phyloP scores from a whole-genome alignment of 2,329 filamentous ascomycete genomes.

The Pseudocercospora musae region DNA sequence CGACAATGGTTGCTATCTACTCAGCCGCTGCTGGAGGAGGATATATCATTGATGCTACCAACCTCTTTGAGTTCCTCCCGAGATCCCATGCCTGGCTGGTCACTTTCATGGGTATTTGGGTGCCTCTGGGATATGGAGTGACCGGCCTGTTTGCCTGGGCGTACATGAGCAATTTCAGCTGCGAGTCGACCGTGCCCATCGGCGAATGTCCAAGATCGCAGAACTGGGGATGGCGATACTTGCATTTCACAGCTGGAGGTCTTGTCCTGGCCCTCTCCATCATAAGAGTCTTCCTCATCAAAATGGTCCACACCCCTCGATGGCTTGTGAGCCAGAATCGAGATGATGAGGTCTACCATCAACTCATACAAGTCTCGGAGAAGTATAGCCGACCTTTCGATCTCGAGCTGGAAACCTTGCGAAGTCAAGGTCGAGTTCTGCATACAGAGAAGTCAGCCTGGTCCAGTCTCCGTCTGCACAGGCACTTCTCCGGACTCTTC shows the following conservation, averaged over 20 bases:
- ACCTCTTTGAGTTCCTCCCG: conserved; percentile 30
- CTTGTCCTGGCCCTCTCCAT: conserved; percentile 24
- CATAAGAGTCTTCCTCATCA: conserved; percentile 21
- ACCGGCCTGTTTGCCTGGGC: conserved; percentile 40
- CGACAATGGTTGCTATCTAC: conserved; percentile 25
- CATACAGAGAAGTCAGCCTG: conserved; percentile 28
- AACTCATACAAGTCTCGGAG: conserved; percentile 21
- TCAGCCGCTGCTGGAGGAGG: conserved; percentile 31
- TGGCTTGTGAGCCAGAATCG: conserved; percentile 28
- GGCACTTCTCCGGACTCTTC: conserved; percentile 28
- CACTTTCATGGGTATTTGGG: conserved; percentile 29
- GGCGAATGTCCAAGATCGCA: conserved; percentile 4
- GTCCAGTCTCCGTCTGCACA: conserved; percentile 22
- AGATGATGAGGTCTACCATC: conserved; percentile 23
- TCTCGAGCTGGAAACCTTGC: conserved; percentile 20
- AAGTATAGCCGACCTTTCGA: conserved; percentile 22
- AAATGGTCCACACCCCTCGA: conserved; percentile 27
- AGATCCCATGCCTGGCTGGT: conserved; percentile 24
- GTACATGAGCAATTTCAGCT: conserved; percentile 31
- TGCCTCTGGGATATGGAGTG: conserved; percentile 27
- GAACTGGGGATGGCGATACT: conserved; percentile 31
- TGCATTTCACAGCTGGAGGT: conserved; percentile 26
- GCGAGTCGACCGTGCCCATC: background rate
- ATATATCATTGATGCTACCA: conserved; percentile 31
- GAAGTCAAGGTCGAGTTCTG: conserved; percentile 22